Evolutionary conservation across 1,139 yeast species (phyloP).

Genomic region (Pneumocystis wakefieldiae): DNA sequence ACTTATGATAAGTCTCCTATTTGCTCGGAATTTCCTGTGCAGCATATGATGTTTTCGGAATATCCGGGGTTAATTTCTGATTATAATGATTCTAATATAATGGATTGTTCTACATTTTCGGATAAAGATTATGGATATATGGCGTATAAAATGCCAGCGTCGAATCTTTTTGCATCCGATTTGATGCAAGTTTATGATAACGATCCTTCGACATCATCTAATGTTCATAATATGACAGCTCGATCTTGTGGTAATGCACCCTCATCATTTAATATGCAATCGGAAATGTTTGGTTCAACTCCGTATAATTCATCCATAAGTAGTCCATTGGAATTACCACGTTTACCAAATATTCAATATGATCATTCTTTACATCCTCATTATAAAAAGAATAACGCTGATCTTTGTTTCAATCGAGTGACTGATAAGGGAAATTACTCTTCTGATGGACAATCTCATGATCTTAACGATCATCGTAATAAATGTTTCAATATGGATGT

Average conservation of each 20-base stretch:
- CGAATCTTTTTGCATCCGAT: background rate
- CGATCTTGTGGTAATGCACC: background rate
- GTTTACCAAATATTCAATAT: background rate
- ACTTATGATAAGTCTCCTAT: background rate
- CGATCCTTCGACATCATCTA: background rate
- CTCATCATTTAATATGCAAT: background rate
- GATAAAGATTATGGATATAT: background rate
- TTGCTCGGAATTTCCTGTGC: background rate
- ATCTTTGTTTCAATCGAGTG: background rate
- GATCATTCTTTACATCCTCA: background rate
- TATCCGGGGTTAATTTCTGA: background rate
- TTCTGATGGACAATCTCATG: background rate
- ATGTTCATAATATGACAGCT: too few relatives aligned
- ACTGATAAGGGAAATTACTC: background rate
- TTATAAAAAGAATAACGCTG: background rate
- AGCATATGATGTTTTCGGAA: background rate
- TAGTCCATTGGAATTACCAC: background rate
- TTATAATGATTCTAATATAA: background rate
- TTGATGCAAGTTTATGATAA: background rate
- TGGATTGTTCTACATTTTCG: background rate
- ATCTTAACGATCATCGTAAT: background rate
- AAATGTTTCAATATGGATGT: background rate
- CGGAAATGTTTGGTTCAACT: background rate
- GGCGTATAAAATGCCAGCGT: background rate
- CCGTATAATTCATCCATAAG: background rate